Conservation (phyloP, 805 yeast species). For the Cyberlindnera sargentensis region DNA sequence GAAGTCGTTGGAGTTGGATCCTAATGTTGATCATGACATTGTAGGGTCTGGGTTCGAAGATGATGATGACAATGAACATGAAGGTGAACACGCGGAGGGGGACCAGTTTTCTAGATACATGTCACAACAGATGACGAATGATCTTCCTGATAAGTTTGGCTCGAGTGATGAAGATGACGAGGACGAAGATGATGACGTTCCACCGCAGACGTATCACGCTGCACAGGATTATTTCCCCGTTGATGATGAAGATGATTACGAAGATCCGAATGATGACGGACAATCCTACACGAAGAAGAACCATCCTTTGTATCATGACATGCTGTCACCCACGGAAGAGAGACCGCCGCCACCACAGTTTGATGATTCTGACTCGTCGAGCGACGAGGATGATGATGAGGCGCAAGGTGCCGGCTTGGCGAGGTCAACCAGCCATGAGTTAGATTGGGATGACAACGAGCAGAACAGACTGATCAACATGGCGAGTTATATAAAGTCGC, state of each 20-base stretch:
- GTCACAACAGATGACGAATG: slow-evolving; percentile 64
- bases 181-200: slow-evolving; percentile 24
- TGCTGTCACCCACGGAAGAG: slow-evolving; percentile 22
- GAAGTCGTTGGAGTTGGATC: slow-evolving; percentile 24
- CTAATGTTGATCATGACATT: slow-evolving; percentile 32
- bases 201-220: slow-evolving; percentile 7
- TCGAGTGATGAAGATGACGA: slow-evolving; percentile 43
- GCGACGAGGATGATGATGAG: slow-evolving; percentile 27
- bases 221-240: slow-evolving; percentile 13
- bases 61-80: slow-evolving; percentile 11
- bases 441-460: slow-evolving; percentile 28
- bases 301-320: slow-evolving; percentile 47
- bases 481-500: slow-evolving; percentile 24
- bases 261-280: slow-evolving; percentile 79
- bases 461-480: slow-evolving; percentile 25
- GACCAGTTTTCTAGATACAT: slow-evolving; percentile 42
- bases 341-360: slow-evolving; percentile 9
- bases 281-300: slow-evolving; percentile 57
- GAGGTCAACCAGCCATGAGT: slow-evolving; percentile 30
- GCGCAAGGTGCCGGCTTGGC: slow-evolving; percentile 27
- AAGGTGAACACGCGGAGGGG: slow-evolving; percentile 15
- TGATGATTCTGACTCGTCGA: slow-evolving; percentile 18
- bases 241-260: slow-evolving; percentile 58
- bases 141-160: slow-evolving; percentile 49
- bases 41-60: slow-evolving; percentile 23